Conservation (phyloP, 495 filamentous ascomycete genomes). For the Eremomyces bilateralis region DNA sequence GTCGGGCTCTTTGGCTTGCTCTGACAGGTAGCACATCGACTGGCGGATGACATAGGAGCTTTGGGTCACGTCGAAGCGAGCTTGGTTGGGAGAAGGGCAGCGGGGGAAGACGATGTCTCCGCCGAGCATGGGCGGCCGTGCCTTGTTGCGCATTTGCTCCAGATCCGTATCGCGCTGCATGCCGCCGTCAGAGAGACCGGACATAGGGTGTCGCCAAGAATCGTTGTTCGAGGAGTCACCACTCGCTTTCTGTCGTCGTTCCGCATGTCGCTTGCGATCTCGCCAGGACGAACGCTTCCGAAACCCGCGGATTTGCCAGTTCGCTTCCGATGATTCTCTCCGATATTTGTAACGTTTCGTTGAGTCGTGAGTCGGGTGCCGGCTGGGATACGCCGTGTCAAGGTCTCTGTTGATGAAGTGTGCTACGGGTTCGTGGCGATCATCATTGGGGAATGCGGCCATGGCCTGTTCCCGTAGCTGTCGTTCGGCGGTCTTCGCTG, state of each 20-base stretch:
- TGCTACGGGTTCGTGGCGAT: conserved; percentile 36
- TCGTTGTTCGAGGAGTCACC: no score
- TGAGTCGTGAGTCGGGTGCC: no score
- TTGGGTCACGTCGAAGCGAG: conserved; percentile 44
- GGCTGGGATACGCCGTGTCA: conserved; percentile 20
- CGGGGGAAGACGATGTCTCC: conserved; percentile 49
- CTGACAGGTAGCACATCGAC: conserved; percentile 24
- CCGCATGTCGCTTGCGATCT: no score
- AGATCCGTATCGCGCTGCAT: conserved; percentile 25
- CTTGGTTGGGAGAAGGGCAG: conserved; percentile 59
- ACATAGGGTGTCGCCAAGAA: no score
- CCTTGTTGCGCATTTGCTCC: conserved; percentile 27
- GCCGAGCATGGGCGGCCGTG: conserved; percentile 69
- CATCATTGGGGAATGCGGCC: conserved; percentile 47
- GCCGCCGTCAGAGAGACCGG: no score
- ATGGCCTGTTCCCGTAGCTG: conserved; percentile 47
- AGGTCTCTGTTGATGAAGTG: conserved; percentile 35
- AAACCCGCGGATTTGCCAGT: conserved; percentile 8
- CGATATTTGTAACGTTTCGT: conserved; percentile 17
- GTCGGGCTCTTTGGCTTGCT: conserved; percentile 15
- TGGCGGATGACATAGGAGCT: conserved; percentile 19
- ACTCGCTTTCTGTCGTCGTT: no score
- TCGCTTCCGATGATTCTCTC: conserved; percentile 6
- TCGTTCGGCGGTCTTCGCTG: conserved; percentile 52
- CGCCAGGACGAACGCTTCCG: no score